Evolutionary conservation across 2,329 filamentous ascomycete genomes (phyloP).

Genomic region (Xylariaceae sp.): DNA sequence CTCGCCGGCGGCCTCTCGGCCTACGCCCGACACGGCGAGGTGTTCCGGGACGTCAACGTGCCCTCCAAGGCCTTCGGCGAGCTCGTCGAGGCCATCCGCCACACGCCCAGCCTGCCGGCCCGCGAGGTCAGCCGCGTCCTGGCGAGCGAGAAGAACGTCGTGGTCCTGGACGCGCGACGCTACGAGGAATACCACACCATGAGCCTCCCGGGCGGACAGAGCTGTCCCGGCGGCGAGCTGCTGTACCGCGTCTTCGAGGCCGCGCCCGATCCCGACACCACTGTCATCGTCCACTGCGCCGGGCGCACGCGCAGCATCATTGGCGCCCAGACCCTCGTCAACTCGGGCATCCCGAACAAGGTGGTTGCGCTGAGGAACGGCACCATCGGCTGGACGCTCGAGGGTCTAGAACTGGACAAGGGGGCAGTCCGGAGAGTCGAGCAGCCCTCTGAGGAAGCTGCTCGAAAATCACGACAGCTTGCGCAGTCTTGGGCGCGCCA

Average conservation of each 20-base stretch:
- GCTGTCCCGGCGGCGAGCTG: slow-evolving; percentile 1
- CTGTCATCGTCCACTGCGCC: slow-evolving; percentile 1
- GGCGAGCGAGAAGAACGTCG: not conserved
- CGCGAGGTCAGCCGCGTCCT: not conserved
- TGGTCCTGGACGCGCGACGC: not conserved
- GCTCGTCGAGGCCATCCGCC: slow-evolving; percentile 1
- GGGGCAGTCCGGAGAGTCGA: not conserved
- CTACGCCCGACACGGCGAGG: not conserved
- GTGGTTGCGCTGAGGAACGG: slow-evolving; percentile 1
- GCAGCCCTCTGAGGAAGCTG: not conserved
- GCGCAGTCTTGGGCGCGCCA: not conserved
- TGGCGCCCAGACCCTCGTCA: slow-evolving; percentile 1
- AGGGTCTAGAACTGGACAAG: not conserved
- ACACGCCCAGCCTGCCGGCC: not conserved
- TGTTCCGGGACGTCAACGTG: slow-evolving; percentile 1
- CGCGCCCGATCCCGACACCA: not conserved
- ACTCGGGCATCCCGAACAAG: not conserved
- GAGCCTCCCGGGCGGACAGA: not conserved
- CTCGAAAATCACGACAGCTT: no score
- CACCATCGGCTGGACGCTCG: slow-evolving; percentile 1
- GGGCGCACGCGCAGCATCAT: slow-evolving; percentile 2
- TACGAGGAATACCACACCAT: slow-evolving; percentile 2
- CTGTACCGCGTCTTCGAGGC: slow-evolving; percentile 1
- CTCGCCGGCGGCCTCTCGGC: not conserved
- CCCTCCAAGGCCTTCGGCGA: slow-evolving; percentile 2